These are phyloP conservation scores for Dactylellina leptospora DNA, from an alignment of 2,329 filamentous ascomycete species.

Conservation along the genomic window DNA sequence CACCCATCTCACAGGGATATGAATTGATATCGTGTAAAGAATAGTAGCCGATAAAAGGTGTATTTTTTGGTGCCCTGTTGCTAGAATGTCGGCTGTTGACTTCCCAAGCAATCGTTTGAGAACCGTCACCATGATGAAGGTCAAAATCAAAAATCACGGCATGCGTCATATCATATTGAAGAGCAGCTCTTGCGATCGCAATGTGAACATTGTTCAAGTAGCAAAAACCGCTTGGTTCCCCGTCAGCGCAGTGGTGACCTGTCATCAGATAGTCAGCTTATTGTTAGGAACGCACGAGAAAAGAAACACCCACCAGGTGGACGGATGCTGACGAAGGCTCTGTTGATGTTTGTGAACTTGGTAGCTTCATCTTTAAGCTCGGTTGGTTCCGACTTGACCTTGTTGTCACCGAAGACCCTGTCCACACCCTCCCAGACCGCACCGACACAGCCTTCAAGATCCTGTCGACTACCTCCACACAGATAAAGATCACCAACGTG, in stretches of 20 bases:
- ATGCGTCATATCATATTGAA: slow-evolving; percentile 86
- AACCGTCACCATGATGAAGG: slow-evolving; percentile 93
- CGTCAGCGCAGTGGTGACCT: slow-evolving; percentile 92
- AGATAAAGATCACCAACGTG: slow-evolving; percentile 93
- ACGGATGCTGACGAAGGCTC: slow-evolving; percentile 90
- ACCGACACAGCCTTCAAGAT: slow-evolving; percentile 88
- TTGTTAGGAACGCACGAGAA: not conserved
- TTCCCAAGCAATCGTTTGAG: slow-evolving; percentile 90
- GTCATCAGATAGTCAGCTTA: slow-evolving; percentile 1
- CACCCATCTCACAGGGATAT: slow-evolving; percentile 94
- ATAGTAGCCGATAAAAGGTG: slow-evolving; percentile 80
- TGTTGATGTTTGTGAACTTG: slow-evolving; percentile 67
- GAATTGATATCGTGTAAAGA: slow-evolving; percentile 98
- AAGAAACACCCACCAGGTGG: slow-evolving; percentile 68
- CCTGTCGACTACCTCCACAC: slow-evolving; percentile 82
- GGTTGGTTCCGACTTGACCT: slow-evolving; percentile 22
- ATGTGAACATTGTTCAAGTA: slow-evolving; percentile 99
- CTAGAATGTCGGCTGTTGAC: slow-evolving; percentile 72
- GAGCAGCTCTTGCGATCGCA: slow-evolving; percentile 87
- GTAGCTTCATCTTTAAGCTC: slow-evolving; percentile 31
- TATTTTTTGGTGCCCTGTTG: slow-evolving; percentile 54
- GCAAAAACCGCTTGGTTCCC: slow-evolving; percentile 92
- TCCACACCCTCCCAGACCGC: slow-evolving; percentile 95
- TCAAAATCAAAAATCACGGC: slow-evolving; percentile 94
- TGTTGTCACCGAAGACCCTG: slow-evolving; percentile 72